These are phyloP conservation scores for Batkoa obscura DNA, from an alignment of 371 early-diverging fungal genomes.

Conservation along the genomic window DNA sequence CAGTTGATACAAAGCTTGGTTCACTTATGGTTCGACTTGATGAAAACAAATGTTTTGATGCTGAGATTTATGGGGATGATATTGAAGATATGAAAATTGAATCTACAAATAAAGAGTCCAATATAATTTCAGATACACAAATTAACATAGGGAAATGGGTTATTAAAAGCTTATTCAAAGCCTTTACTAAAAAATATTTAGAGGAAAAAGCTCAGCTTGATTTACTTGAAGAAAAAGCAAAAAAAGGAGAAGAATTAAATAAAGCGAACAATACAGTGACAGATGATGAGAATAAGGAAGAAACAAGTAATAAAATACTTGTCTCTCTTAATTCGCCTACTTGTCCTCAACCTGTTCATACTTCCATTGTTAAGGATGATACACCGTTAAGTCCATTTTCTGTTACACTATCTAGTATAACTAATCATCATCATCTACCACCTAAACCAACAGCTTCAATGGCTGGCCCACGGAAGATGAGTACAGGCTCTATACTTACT, in stretches of 20 bases:
- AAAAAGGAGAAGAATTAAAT: background rate
- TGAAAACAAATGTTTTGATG: slow-evolving; percentile 57
- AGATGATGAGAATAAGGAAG: background rate
- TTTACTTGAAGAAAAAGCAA: too few species aligned
- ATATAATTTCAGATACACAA: slow-evolving; percentile 17
- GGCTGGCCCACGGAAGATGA: background rate
- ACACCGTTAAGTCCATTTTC: background rate
- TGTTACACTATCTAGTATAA: background rate
- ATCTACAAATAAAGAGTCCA: slow-evolving; percentile 44
- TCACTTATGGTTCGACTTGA: slow-evolving; percentile 71
- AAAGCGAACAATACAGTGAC: slow-evolving; percentile 7
- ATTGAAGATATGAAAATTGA: slow-evolving; percentile 18
- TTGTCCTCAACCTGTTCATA: background rate
- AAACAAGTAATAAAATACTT: background rate
- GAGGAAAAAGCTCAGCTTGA: too few species aligned
- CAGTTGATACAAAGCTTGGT: slow-evolving; percentile 76
- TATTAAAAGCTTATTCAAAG: slow-evolving; percentile 41
- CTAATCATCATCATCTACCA: background rate
- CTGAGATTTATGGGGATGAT: slow-evolving; percentile 69
- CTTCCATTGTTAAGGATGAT: background rate
- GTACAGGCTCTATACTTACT: background rate
- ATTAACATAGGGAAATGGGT: slow-evolving; percentile 67
- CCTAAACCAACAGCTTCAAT: background rate
- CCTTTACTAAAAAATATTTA: slow-evolving; percentile 14
- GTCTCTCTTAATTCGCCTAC: background rate